These are phyloP conservation scores for Serendipita sp. DNA, from an alignment of 768 basidiomycete genomes.

Conservation along the genomic window DNA sequence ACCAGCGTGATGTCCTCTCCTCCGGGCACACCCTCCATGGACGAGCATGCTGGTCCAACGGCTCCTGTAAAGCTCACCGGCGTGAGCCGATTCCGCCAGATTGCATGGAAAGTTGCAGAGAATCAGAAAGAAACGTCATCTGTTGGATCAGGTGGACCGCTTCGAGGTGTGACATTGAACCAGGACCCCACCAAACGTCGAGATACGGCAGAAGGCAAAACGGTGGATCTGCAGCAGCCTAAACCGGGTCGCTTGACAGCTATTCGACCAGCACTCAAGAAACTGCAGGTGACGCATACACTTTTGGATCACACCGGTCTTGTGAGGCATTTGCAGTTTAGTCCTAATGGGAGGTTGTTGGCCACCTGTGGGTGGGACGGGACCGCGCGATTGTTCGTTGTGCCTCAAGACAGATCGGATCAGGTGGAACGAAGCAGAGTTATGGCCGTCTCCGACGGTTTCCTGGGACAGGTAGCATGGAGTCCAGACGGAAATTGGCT, in stretches of 20 bases:
- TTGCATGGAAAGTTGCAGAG: background rate
- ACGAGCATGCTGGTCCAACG: background rate
- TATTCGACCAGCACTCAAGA: constrained; percentile 40
- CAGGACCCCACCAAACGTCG: background rate
- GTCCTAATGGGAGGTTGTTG: constrained; percentile 55
- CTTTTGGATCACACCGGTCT: constrained; percentile 49
- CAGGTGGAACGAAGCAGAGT: background rate
- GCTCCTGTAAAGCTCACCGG: background rate
- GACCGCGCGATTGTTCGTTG: background rate
- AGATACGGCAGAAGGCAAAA: constrained; percentile 10
- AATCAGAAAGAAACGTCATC: background rate
- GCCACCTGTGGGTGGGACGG: constrained; percentile 48
- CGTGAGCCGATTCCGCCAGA: background rate
- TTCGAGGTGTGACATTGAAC: background rate
- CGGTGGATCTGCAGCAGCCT: constrained; percentile 11
- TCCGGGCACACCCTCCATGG: background rate
- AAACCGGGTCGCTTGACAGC: constrained; percentile 38
- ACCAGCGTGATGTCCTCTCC: background rate
- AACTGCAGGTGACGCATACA: constrained; percentile 41
- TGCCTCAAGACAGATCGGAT: background rate
- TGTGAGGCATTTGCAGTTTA: constrained; percentile 60
- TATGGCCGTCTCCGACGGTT: constrained; percentile 16
- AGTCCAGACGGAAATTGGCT: constrained; percentile 47
- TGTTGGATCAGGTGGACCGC: constrained; percentile 14
- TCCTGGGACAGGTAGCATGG: constrained; percentile 67